Conservation (phyloP, 2,329 filamentous ascomycete species). For the Didymella exigua region DNA sequence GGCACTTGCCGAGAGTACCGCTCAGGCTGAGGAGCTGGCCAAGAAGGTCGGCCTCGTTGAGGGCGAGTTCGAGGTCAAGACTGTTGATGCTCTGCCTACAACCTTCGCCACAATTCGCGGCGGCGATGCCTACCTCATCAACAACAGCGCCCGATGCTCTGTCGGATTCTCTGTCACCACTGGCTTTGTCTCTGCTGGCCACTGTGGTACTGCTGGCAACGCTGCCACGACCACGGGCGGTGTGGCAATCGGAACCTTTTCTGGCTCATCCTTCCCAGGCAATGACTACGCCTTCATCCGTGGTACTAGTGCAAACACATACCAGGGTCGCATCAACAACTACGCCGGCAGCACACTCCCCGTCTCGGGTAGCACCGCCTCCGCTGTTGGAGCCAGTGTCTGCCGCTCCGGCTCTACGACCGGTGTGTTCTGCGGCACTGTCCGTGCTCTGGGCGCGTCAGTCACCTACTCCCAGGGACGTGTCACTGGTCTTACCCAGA, state of each 20-base stretch:
- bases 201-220: constrained; percentile 46
- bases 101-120: constrained; percentile 47
- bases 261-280: constrained; percentile 50
- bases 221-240: constrained; percentile 44
- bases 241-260: constrained; percentile 45
- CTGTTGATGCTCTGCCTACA: constrained; percentile 42
- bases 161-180: constrained; percentile 51
- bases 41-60: constrained; percentile 46
- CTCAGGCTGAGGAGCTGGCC: constrained; percentile 46
- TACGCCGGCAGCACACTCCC: constrained; percentile 44
- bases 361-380: constrained; percentile 49
- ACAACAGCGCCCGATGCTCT: constrained; percentile 45
- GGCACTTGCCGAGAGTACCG: constrained; percentile 45
- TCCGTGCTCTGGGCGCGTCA: constrained; percentile 45
- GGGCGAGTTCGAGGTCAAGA: constrained; percentile 48
- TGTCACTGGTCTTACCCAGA: constrained; percentile 51
- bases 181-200: constrained; percentile 51
- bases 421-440: constrained; percentile 49
- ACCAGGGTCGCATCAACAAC: constrained; percentile 37
- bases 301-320: constrained; percentile 43
- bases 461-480: constrained; percentile 50
- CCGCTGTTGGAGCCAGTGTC: constrained; percentile 46
- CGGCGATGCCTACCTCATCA: constrained; percentile 50
- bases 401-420: constrained; percentile 53
- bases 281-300: constrained; percentile 50